Conservation (phyloP, 768 basidiomycete genomes). For the Phanerochaete sordida region DNA sequence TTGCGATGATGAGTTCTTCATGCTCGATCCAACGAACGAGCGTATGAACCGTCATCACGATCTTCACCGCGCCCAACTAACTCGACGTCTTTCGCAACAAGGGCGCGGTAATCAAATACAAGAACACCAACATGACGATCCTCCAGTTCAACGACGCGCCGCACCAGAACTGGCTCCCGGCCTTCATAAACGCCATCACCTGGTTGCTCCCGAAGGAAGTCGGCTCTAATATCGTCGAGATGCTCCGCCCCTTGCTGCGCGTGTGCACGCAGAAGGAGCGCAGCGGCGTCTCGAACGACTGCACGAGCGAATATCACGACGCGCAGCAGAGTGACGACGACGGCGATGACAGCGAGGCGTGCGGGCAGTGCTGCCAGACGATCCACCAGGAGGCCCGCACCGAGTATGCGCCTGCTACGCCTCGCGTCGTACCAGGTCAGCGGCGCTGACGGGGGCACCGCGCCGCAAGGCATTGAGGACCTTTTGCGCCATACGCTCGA, state of each 20-base stretch:
- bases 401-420: too few species aligned
- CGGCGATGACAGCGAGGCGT: too few species aligned
- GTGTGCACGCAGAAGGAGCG: conserved; percentile 96
- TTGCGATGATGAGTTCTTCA: conserved; percentile 24
- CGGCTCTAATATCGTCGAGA: conserved; percentile 97
- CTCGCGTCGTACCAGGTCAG: too few species aligned
- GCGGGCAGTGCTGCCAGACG: too few species aligned
- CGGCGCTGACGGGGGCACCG: too few species aligned
- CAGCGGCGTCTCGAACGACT: conserved; percentile 36
- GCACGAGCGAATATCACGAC: conserved; percentile 19
- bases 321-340: conserved; percentile 7
- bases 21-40: conserved; percentile 38
- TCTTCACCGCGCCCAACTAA: conserved; percentile 97
- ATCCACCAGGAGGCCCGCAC: too few species aligned
- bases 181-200: conserved; percentile 99
- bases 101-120: conserved; percentile 95
- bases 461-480: too few species aligned
- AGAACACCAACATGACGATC: conserved; percentile 95
- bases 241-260: conserved; percentile 95
- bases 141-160: conserved; percentile 36
- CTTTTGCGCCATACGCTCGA: too few species aligned
- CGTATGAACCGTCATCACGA: conserved; percentile 37
- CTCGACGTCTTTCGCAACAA: conserved; percentile 96
- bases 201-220: conserved; percentile 99
- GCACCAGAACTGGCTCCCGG: conserved; percentile 92